Evolutionary conservation across 2,329 filamentous ascomycete species (phyloP), one percentile per base, ranked within the genome.

Genomic region (Cercospora sp.): DNA sequence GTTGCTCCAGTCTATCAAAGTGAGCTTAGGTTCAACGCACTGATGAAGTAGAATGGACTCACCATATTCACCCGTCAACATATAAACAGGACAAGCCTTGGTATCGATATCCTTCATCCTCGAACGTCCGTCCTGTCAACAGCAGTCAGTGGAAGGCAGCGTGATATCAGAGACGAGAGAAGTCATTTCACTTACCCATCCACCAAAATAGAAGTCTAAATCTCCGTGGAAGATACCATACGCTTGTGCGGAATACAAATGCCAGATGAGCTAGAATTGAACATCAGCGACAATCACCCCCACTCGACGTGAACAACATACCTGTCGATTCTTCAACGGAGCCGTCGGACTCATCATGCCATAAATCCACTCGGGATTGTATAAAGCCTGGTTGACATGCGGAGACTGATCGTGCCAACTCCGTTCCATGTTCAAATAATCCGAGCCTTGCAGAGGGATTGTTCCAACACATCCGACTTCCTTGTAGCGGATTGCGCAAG

Each of bases 201-300:
- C 82, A 5, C 81, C 81, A 63, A 85, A 85, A 77, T 84, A 85
- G 74, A 85, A 85, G 73, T 85, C 82, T 16, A 85, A 75, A 67
- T 85, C 82, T 26, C 83, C 83, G 72, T 85, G 83, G 77, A 85
- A 85, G 60, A 85, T 83, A 1, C 82, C 83, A 66, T 85, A 85
- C 1, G 83, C 83, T 76, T 85, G 83, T 0, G 79, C 79, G 5
- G 79, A 82, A 73, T 85, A 85, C 10, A 81, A 67, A 69, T 85
- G 83, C 83, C 83, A 85, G 69, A 85, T 80, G 32, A 85, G 79
- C 65, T 83, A 24, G 24, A 24, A 24, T 24, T 24, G 24, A 24
- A 24, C 24, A 24, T 24, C 24, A 24, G 24, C 24, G 24, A 24
- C 24, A 24, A 24, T 24, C 24, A 24, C 24, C 24, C 24, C 24